These are phyloP conservation scores for Aspergillus steynii DNA, from an alignment of 495 filamentous ascomycete genomes.

Conservation along the genomic window DNA sequence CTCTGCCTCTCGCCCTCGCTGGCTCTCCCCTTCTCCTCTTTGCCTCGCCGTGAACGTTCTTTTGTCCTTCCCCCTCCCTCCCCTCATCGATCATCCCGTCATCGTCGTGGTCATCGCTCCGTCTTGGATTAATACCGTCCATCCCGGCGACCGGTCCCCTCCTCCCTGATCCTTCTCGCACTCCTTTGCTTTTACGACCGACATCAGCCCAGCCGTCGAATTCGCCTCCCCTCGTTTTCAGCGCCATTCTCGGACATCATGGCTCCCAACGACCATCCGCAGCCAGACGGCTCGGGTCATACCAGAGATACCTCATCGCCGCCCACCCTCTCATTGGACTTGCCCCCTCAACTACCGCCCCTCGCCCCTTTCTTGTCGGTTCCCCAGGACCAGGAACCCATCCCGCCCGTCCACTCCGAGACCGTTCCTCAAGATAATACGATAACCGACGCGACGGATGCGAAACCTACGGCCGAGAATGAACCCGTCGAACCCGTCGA, in stretches of 20 bases:
- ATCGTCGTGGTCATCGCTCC: background rate
- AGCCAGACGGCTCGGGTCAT: constrained; percentile 18
- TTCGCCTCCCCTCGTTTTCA: background rate
- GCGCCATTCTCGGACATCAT: constrained; percentile 14
- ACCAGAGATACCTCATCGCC: constrained; percentile 21
- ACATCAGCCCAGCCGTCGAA: background rate
- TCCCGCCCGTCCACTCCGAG: constrained; percentile 16
- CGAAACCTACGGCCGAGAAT: constrained; percentile 28
- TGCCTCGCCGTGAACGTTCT: constrained; percentile 6
- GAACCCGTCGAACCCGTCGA: constrained; percentile 11
- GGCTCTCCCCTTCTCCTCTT: constrained; percentile 9
- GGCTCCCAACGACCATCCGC: constrained; percentile 29
- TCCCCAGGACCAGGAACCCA: constrained; percentile 12
- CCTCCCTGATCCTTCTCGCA: background rate
- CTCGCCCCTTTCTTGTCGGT: constrained; percentile 10
- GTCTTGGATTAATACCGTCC: background rate
- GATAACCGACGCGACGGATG: constrained; percentile 18
- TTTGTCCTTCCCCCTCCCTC: constrained; percentile 10
- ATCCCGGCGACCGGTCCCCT: background rate
- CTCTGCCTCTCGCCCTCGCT: constrained; percentile 3
- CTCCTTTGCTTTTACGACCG: background rate
- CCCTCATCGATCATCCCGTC: constrained; percentile 6
- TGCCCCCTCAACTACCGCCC: constrained; percentile 16
- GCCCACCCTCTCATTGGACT: constrained; percentile 18
- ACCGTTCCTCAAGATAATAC: constrained; percentile 18